Evolutionary conservation across 345 rosid genomes (phyloP), one percentile per base, ranked within the genome.

Genomic region (Salix dunnii): DNA sequence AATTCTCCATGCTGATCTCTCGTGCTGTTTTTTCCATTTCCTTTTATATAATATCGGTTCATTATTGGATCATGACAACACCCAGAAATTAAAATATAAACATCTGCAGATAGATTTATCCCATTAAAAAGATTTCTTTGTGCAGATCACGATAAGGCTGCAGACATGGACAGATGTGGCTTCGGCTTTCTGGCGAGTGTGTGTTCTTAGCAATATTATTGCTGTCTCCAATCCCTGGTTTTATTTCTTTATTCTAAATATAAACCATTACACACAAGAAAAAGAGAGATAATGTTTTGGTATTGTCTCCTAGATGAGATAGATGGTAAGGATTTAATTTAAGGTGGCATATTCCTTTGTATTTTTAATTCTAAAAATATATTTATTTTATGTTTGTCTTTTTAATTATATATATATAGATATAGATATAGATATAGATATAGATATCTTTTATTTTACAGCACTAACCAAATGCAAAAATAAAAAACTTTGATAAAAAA

Each of bases 21-120:
- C 72, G 67, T 75, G 21, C 18, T 75, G 67, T 20, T 67, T 65
- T 33, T 53, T 75, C 67, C 73, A 75, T 75, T 53, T 67, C 53
- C 55, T 38, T 38, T 36, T 68, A 23, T 75, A 6, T 31, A 51
- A 51, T 25, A 49, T 31, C 35, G 30, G 58, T 35, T 33, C 35
- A 58, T 72, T 38, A 72, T 60, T 72, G 60, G 31, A 49, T 38
- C 20, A n/a, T 2, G n/a, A 36, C 46, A 36, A 23, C 25, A 60
- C 13, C 61, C 35, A 25, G 7, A 31, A 16, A 20, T 10, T 25
- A 9, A 23, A 74, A 25, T 18, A 20, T 30, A 18, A 18, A 27
- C 35, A 42, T 62, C 2, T 61, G 28, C 67, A 38, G 43, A 8
- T 40, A 6, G 27, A 6, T 43, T 27, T 10, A 11, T 46, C 25